phyloP scores from a whole-genome alignment of 2,329 filamentous ascomycete species.

The Acephala macrosclerotiorum region DNA sequence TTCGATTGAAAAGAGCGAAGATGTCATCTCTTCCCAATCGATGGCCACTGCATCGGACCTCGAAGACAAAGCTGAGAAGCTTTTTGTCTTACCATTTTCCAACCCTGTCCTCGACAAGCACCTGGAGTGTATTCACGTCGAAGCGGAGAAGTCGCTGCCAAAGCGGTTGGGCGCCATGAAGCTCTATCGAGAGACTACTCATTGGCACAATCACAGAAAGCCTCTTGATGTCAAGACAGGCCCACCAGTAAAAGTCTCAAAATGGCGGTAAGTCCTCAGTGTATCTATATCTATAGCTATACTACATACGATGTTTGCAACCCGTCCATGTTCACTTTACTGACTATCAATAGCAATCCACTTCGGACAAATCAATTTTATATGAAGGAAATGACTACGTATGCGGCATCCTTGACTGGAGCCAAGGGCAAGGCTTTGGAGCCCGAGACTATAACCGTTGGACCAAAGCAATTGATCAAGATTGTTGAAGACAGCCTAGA shows the following conservation, averaged over 20 bases:
- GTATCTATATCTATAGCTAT: too few relatives aligned
- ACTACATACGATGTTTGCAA: too few relatives aligned
- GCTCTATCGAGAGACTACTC: constrained; percentile 56
- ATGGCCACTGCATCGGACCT: constrained; percentile 25
- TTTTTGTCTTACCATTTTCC: constrained; percentile 53
- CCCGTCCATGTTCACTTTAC: neutral
- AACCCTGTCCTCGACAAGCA: constrained; percentile 56
- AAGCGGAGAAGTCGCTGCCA: constrained; percentile 41
- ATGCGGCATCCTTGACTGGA: constrained; percentile 75
- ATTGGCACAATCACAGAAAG: constrained; percentile 70
- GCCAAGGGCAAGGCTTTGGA: constrained; percentile 67
- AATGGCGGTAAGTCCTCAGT: constrained; percentile 42
- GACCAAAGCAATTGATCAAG: constrained; percentile 41
- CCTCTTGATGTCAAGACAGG: constrained; percentile 53
- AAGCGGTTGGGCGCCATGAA: constrained; percentile 40
- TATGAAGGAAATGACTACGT: constrained; percentile 72
- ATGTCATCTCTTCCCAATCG: constrained; percentile 29
- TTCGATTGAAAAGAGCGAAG: constrained; percentile 39
- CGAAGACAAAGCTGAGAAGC: constrained; percentile 23
- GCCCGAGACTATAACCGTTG: constrained; percentile 68
- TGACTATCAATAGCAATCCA: constrained; percentile 38
- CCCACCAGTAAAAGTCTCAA: constrained; percentile 50
- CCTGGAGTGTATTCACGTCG: constrained; percentile 51
- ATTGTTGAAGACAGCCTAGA: constrained; percentile 38
- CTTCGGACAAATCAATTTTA: constrained; percentile 60